phyloP scores from a whole-genome alignment of 2,329 filamentous ascomycete species.

The Myriangium duriaei region DNA sequence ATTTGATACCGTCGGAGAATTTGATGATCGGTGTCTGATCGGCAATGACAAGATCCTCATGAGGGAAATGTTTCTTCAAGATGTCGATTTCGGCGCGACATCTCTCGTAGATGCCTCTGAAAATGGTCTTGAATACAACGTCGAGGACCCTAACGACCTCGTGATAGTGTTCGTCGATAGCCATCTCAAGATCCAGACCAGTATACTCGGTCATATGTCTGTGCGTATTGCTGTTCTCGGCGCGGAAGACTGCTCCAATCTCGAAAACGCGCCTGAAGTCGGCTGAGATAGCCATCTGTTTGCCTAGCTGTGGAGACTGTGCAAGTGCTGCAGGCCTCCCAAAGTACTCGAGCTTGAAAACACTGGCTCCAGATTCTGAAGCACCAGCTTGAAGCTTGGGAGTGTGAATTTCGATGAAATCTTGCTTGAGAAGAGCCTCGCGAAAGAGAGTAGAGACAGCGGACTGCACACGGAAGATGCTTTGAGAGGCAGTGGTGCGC shows the following conservation, averaged over 20 bases:
- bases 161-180: slow-evolving; percentile 77
- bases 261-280: slow-evolving; percentile 87
- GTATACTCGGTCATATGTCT: slow-evolving; percentile 91
- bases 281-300: slow-evolving; percentile 82
- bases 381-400: slow-evolving; percentile 84
- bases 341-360: slow-evolving; percentile 90
- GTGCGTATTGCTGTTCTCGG: slow-evolving; percentile 92
- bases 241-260: slow-evolving; percentile 79
- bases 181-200: slow-evolving; percentile 86
- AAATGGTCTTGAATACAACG: slow-evolving; percentile 66
- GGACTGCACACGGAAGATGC: slow-evolving; percentile 77
- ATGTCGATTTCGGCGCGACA: slow-evolving; percentile 62
- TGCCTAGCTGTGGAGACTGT: slow-evolving; percentile 82
- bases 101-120: slow-evolving; percentile 56
- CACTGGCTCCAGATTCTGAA: slow-evolving; percentile 80
- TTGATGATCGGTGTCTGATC: slow-evolving; percentile 72
- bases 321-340: slow-evolving; percentile 75
- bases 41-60: slow-evolving; percentile 74
- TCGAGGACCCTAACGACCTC: slow-evolving; percentile 74
- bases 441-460: slow-evolving; percentile 72
- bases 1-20: slow-evolving; percentile 65
- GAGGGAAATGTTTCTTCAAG: slow-evolving; percentile 73
- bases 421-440: slow-evolving; percentile 55
- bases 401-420: slow-evolving; percentile 87
- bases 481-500: slow-evolving; percentile 73